phyloP scores from a whole-genome alignment of 352 stramenopile genomes.

The Globisporangium nagaii region DNA sequence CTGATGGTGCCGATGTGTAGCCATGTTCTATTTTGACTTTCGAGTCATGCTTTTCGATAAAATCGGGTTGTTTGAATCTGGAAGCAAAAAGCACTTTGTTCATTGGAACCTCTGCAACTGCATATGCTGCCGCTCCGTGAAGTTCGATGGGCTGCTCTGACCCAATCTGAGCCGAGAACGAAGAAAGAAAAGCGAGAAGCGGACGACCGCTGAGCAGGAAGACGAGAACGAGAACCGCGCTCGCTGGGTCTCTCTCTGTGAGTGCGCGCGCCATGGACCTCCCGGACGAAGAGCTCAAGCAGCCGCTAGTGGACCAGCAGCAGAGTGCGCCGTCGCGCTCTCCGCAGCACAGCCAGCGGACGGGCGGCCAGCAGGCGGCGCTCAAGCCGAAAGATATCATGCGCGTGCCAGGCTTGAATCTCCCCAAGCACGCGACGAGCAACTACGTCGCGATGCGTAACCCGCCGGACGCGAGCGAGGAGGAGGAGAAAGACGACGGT shows the following conservation, averaged over 20 bases:
- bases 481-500: slow-evolving; percentile 60
- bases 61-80: too few species aligned
- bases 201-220: background rate
- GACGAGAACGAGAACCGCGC: too few species aligned
- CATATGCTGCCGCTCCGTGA: too few species aligned
- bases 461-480: slow-evolving; percentile 7
- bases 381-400: slow-evolving; percentile 13
- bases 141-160: too few species aligned
- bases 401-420: background rate
- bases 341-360: slow-evolving; percentile 4
- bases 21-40: background rate
- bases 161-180: slow-evolving; percentile 10
- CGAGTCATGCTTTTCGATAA: background rate
- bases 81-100: slow-evolving; percentile 3
- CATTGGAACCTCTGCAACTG: too few species aligned
- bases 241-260: too few species aligned
- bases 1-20: background rate
- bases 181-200: slow-evolving; percentile 25
- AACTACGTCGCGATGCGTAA: slow-evolving; percentile 34
- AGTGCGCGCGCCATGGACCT: slow-evolving; percentile 43
- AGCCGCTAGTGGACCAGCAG: slow-evolving; percentile 47
- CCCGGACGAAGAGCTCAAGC: slow-evolving; percentile 68
- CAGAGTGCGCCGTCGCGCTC: slow-evolving; percentile 8
- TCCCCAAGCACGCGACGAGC: slow-evolving; percentile 10
- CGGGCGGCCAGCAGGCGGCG: slow-evolving; percentile 9